phyloP scores from a whole-genome alignment of 495 filamentous ascomycete species.

The Aspergillus wentii region DNA sequence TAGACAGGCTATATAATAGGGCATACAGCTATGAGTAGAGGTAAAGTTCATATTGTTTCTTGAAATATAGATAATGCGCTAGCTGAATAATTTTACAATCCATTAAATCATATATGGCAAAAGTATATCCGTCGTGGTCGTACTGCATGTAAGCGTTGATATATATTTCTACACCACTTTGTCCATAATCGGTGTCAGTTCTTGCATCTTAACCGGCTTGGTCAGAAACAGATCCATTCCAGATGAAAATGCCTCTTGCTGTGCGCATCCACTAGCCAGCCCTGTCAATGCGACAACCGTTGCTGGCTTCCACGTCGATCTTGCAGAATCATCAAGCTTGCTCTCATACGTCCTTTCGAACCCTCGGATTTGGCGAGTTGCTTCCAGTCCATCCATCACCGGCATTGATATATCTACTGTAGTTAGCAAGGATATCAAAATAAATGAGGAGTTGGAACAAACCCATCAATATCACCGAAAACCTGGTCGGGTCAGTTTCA shows the following conservation, averaged over 20 bases:
- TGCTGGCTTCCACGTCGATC: background rate
- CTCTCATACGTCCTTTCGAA: constrained; percentile 47
- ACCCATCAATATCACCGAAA: constrained; percentile 50
- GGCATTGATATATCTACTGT: constrained; percentile 81
- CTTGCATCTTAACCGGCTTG: constrained; percentile 28
- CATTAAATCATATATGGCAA: no score
- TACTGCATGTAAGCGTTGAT: no score
- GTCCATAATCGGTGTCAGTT: constrained; percentile 15
- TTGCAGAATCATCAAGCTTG: background rate
- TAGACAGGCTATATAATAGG: no score
- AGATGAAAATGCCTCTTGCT: constrained; percentile 26
- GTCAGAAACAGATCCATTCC: constrained; percentile 36
- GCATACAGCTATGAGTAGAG: no score
- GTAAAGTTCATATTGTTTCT: no score
- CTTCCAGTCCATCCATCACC: constrained; percentile 75
- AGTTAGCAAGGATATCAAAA: constrained; percentile 11
- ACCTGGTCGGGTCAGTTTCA: constrained; percentile 17
- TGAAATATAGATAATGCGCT: no score
- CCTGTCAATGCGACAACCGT: constrained; percentile 35
- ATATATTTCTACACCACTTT: no score
- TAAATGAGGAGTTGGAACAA: constrained; percentile 1
- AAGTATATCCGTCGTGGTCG: no score
- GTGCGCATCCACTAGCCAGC: constrained; percentile 22
- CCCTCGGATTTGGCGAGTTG: constrained; percentile 62
- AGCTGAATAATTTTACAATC: no score